Evolutionary conservation across 768 basidiomycete species (phyloP), one percentile per base, ranked within the genome.

Genomic region (Suillus spraguei): DNA sequence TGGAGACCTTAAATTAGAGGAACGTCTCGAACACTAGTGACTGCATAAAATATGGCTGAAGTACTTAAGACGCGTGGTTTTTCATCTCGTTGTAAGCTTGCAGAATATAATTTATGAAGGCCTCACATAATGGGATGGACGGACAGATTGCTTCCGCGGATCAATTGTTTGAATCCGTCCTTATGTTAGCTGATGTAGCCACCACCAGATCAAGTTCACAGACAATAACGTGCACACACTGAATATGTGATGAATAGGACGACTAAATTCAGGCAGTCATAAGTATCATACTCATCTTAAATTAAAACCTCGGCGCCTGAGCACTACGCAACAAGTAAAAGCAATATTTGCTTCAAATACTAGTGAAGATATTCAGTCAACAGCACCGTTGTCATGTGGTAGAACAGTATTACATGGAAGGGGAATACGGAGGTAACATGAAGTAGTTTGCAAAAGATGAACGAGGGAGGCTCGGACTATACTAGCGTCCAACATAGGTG

Each of bases 361-460:
- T 35, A 55, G 22, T 24, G 54, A 36, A 55, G 54, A 22, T 36
- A 55, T 55, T 36, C 35, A 36, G 54, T 55, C 54, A 38, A 55
- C n/a, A 36, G 54, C 35, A 38, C 54, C 54, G 35, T n/a, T 11
- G 35, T 38, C n/a, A 55, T 22, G 54, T 36, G 13, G 36, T 56
- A 39, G 36, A 32, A 58, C 39, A 41, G 56, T 58, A 41, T 58
- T 58, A 58, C 56, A 58, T 28, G 17, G 56, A 61, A 61, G 59
- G 59, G 59, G 56, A 62, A 36, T 60, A 62, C 39, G 60, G 56
- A 42, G 59, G 59, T 42, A 62, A 58, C 56, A 17, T 39, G 54
- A 53, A 53, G 32, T 60, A 52, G 17, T 39, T 41, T 28, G 62
- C n/a, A 63, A 39, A 33, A 33, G 35, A 63, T 33, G 61, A 64